Evolutionary conservation across 345 rosid genomes (phyloP).

Genomic region (Eucalyptus cloeziana): DNA sequence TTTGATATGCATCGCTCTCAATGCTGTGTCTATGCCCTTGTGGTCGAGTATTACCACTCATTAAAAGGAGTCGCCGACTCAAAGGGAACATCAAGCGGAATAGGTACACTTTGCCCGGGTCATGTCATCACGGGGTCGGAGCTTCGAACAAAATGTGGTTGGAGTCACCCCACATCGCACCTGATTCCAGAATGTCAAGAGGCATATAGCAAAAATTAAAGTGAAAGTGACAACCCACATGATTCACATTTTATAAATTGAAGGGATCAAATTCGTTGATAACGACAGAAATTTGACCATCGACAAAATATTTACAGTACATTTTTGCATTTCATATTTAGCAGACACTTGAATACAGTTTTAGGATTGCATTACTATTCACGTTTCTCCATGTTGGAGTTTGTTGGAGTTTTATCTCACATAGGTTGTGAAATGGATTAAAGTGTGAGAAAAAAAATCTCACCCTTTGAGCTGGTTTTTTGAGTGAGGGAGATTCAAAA

Average conservation of each 20-base stretch:
- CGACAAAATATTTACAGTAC: background rate
- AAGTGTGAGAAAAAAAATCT: too few species aligned
- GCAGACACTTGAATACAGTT: background rate
- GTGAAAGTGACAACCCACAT: background rate
- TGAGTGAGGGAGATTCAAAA: background rate
- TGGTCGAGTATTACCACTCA: too few species aligned
- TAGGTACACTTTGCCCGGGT: too few species aligned
- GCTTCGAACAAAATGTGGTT: too few species aligned
- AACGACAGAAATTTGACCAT: background rate
- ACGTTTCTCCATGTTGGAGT: background rate
- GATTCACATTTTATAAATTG: background rate
- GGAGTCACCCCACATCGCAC: too few species aligned
- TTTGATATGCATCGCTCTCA: too few species aligned
- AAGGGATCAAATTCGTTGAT: background rate
- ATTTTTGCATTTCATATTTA: background rate
- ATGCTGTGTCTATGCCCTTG: too few species aligned
- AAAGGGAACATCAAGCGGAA: too few species aligned
- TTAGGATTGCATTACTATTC: background rate
- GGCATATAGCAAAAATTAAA: too few species aligned
- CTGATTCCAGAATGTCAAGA: too few species aligned
- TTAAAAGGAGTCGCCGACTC: too few species aligned
- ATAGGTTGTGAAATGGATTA: background rate
- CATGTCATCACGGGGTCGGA: too few species aligned
- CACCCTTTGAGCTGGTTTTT: background rate
- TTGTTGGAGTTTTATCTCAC: background rate